Evolutionary conservation across 345 rosid species (phyloP).

Genomic region (Populus alba): DNA sequence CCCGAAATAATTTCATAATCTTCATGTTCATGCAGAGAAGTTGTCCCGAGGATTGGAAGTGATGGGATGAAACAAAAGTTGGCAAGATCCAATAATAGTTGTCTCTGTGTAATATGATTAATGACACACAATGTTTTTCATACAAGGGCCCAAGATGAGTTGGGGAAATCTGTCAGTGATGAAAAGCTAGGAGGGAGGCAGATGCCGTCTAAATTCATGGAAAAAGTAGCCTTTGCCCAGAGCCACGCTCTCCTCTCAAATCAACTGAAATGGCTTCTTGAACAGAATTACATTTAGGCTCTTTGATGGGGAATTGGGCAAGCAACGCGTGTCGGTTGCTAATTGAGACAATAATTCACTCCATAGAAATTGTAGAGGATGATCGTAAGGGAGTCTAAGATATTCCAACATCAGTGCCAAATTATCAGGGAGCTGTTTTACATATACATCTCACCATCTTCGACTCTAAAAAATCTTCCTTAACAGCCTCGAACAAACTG

Average conservation of each 20-base stretch:
- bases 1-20: not conserved
- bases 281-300: too few species aligned
- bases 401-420: too few species aligned
- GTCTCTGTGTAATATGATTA: not conserved
- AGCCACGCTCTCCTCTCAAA: not conserved
- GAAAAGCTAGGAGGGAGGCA: not conserved
- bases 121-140: not conserved
- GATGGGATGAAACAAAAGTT: not conserved
- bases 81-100: constrained; percentile 3
- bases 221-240: not conserved
- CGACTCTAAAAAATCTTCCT: too few species aligned
- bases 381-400: too few species aligned
- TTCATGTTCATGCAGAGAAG: not conserved
- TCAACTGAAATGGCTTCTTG: not conserved
- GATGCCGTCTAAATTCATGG: constrained; percentile 2
- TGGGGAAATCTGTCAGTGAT: not conserved
- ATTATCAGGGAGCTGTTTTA: too few species aligned
- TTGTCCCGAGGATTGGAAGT: constrained; percentile 3
- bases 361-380: too few species aligned
- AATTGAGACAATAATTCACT: too few species aligned
- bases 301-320: too few species aligned
- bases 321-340: too few species aligned
- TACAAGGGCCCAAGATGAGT: not conserved
- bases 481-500: too few species aligned
- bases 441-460: too few species aligned